These are phyloP conservation scores for Metschnikowia similis DNA, from an alignment of 805 yeast species.

Conservation along the genomic window DNA sequence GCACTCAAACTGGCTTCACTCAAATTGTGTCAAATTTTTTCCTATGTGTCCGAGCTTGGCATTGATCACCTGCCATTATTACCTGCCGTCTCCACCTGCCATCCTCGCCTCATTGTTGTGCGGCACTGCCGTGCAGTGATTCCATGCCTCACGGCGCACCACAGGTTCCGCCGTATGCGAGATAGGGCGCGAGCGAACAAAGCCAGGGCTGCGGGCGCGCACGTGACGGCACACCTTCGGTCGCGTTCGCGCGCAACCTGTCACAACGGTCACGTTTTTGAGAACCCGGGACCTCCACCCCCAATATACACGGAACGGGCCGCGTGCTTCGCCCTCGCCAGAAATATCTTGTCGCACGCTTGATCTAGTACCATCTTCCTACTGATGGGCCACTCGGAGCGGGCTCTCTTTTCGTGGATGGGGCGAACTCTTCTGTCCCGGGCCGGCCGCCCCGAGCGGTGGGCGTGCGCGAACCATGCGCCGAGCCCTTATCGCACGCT, in stretches of 20 bases:
- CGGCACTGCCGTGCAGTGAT: not conserved
- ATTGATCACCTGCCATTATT: too few relatives aligned
- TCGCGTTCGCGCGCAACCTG: constrained; percentile 1
- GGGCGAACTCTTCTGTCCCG: too few relatives aligned
- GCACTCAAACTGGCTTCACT: too few relatives aligned
- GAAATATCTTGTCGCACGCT: too few relatives aligned
- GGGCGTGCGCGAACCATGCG: constrained; percentile 3
- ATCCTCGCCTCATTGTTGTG: not conserved
- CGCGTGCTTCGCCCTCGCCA: too few relatives aligned
- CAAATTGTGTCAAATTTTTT: too few relatives aligned
- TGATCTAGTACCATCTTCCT: too few relatives aligned
- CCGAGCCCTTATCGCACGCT: constrained; percentile 12
- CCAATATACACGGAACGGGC: too few relatives aligned
- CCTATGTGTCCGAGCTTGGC: too few relatives aligned
- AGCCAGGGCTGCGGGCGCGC: constrained; percentile 3
- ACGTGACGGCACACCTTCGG: not conserved
- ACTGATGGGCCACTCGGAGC: too few relatives aligned
- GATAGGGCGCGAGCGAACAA: constrained; percentile 2
- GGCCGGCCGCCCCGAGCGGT: not conserved
- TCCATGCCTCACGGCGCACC: not conserved
- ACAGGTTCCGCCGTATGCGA: not conserved
- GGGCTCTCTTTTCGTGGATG: not conserved
- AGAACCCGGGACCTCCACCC: not conserved
- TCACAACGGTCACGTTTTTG: constrained; percentile 4
- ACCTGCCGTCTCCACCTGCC: too few relatives aligned